Base-by-base conservation (phyloP, 2,329 filamentous ascomycete species). In the Chaetomium sp. region DNA sequence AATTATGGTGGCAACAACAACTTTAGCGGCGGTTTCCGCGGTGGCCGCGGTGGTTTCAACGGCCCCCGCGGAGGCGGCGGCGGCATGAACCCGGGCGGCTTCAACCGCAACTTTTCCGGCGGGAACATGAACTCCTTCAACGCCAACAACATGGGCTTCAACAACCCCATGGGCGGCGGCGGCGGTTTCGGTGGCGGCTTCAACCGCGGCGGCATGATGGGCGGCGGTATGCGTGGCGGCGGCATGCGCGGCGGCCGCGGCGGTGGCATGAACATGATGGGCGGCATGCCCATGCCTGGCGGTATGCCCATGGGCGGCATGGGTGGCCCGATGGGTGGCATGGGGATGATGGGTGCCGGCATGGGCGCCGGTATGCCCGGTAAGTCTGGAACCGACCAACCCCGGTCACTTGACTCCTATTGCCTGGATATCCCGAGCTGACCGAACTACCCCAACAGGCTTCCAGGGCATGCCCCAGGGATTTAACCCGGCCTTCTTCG, bases 401-500 rank as follows among this genome's bases (percentile, higher is more conserved):
- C 8, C 35, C 2, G 10, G 4, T 19, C 25, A 21, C 29, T 70
- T 70, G 66, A 71, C 27, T 56, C 64, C 49, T n/a, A 19, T 12
- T n/a, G 10, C 16, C 6, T 35, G 9, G 31, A 35, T 21, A n/a
- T 23, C 42, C 29, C 21, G 35, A 42, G 45, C 63, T 67, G 35
- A 64, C 59, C 27, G 29, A 47, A 45, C n/a, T 19, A 21, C 19
- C 33, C 45, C 31, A 33, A 57, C 66, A 83, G 87, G 85, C 51
- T 92, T 92, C 76, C 86, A 87, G 78, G 86, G 83, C 66, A 87
- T 89, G 79, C 86, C 86, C 73, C 83, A 84, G 62, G 86, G 88
- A 72, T 94, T 93, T 78, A 91, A 90, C 73, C 86, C 88, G 45
- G 86, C 83, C 64, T 93, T 92, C 79, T 94, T 92, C 75, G 80